phyloP scores from a whole-genome alignment of 768 basidiomycete genomes.

The Candolleomyces aberdarensis region DNA sequence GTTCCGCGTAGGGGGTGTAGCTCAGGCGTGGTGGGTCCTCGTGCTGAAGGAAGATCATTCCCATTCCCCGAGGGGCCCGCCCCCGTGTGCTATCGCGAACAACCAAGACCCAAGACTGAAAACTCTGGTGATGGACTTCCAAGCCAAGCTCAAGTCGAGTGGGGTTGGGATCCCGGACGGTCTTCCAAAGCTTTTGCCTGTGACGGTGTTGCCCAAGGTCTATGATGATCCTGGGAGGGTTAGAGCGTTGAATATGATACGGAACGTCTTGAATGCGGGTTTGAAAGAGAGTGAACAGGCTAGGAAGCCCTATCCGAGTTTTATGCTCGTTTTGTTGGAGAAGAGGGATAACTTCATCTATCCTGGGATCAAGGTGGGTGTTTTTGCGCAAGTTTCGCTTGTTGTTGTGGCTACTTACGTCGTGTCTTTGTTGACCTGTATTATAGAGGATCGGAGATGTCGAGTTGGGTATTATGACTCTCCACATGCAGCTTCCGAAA shows the following conservation, averaged over 20 bases:
- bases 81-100: neutral
- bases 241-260: constrained; percentile 37
- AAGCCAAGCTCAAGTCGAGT: constrained; percentile 49
- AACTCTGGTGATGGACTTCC: constrained; percentile 50
- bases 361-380: constrained; percentile 65
- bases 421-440: neutral
- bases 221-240: constrained; percentile 33
- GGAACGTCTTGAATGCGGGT: constrained; percentile 32
- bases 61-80: constrained; percentile 15
- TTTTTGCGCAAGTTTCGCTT: neutral
- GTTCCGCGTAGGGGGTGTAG: constrained; percentile 53
- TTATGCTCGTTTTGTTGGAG: constrained; percentile 71
- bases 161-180: constrained; percentile 51
- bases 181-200: constrained; percentile 37
- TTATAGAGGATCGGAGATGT: constrained; percentile 63
- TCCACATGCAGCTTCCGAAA: constrained; percentile 69
- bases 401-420: neutral
- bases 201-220: constrained; percentile 23
- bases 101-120: constrained; percentile 36
- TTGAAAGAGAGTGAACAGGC: constrained; percentile 16
- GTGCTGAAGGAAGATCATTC: constrained; percentile 50
- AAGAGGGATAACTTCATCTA: constrained; percentile 72
- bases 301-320: constrained; percentile 43
- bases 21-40: constrained; percentile 65
- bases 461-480: constrained; percentile 67